These are phyloP conservation scores for Porogramme epimiltina DNA, from an alignment of 1,284 basidiomycete genomes.

Conservation along the genomic window DNA sequence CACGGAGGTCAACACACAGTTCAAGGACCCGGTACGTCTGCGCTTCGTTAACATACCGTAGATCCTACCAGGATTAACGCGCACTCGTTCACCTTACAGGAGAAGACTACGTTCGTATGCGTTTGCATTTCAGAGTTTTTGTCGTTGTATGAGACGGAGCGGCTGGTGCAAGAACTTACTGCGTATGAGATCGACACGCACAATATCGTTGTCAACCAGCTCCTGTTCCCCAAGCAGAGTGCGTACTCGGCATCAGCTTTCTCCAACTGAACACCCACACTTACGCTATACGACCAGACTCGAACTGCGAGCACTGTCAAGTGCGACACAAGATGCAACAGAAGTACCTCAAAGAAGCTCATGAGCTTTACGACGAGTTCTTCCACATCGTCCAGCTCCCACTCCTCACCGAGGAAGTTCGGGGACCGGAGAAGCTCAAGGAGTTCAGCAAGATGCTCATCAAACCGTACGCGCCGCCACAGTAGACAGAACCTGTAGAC, in stretches of 20 bases:
- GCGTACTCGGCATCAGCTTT: conserved; percentile 28
- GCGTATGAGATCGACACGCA: conserved; percentile 98
- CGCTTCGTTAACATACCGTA: neutral
- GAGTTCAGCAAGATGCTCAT: conserved; percentile 89
- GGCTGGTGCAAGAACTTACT: conserved; percentile 95
- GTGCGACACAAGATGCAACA: conserved; percentile 98
- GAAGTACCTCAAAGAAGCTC: conserved; percentile 92
- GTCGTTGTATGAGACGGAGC: conserved; percentile 97
- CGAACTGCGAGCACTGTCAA: conserved; percentile 93
- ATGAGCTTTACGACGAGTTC: conserved; percentile 95
- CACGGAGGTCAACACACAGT: conserved; percentile 98
- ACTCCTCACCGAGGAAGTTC: conserved; percentile 93
- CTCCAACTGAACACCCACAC: neutral
- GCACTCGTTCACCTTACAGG: conserved; percentile 47
- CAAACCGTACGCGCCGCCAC: conserved; percentile 51
- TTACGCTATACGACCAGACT: conserved; percentile 48
- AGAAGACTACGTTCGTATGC: conserved; percentile 98
- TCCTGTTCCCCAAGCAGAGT: conserved; percentile 93
- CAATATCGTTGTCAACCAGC: conserved; percentile 97
- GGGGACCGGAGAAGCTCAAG: conserved; percentile 91
- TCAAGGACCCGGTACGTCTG: conserved; percentile 92
- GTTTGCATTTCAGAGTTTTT: conserved; percentile 99
- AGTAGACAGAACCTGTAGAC: conserved; percentile 8
- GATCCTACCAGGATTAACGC: neutral
- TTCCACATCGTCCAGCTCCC: conserved; percentile 96